phyloP scores from a whole-genome alignment of 345 rosid species.

The Dimocarpus longan region DNA sequence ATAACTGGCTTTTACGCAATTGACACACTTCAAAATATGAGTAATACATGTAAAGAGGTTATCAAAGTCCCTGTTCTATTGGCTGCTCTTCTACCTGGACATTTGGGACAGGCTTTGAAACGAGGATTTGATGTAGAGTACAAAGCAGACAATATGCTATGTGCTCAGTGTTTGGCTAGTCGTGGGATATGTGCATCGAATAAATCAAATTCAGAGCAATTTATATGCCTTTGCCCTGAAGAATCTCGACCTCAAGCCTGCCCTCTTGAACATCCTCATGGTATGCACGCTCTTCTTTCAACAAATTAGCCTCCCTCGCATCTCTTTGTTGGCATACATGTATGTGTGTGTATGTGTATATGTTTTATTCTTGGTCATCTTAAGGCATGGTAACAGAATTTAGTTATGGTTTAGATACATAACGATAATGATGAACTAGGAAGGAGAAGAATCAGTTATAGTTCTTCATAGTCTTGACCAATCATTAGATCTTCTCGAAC shows the following conservation, averaged over 20 bases:
- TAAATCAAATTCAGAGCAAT: background rate
- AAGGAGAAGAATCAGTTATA: no score
- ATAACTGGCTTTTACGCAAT: background rate
- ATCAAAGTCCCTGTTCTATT: constrained; percentile 24
- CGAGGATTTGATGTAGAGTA: constrained; percentile 34
- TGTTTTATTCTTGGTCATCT: background rate
- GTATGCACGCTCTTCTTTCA: background rate
- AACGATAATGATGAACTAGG: background rate
- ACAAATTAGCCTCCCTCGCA: background rate
- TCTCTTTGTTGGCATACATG: background rate
- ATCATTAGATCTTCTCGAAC: no score
- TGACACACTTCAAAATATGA: background rate
- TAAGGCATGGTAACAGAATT: background rate
- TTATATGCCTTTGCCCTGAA: constrained; percentile 42
- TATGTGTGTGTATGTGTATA: background rate
- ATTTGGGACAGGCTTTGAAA: background rate
- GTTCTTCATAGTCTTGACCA: no score
- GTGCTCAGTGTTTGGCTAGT: constrained; percentile 30
- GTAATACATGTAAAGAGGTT: background rate
- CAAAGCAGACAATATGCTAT: rapidly evolving
- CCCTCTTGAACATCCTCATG: background rate
- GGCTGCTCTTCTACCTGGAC: background rate
- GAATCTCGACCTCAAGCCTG: constrained; percentile 10
- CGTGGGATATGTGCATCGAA: constrained; percentile 53
- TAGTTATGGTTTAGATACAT: background rate